Evolutionary conservation across 805 yeast species (phyloP).

Genomic region (Dipodascus albidus): DNA sequence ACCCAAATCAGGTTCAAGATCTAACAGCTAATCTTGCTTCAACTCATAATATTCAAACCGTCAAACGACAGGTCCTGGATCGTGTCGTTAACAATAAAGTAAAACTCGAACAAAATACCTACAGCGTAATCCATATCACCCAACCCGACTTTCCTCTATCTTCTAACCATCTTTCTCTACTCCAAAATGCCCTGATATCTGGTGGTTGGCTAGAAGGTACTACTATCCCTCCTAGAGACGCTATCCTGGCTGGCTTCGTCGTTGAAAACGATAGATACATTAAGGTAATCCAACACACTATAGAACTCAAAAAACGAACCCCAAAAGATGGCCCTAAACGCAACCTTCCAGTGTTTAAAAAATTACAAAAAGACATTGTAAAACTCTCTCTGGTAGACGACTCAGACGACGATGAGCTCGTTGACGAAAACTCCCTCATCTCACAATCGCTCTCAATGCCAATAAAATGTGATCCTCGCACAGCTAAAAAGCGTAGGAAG

Average conservation of each 20-base stretch:
- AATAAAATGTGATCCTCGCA: constrained; percentile 40
- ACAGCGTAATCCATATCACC: constrained; percentile 20
- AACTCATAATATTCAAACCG: not conserved
- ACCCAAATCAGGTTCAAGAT: not conserved
- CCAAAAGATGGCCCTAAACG: constrained; percentile 4
- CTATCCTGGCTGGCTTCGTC: constrained; percentile 55
- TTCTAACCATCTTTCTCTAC: constrained; percentile 16
- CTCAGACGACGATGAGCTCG: constrained; percentile 35
- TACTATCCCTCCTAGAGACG: constrained; percentile 33
- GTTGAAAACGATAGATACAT: constrained; percentile 38
- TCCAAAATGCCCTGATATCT: constrained; percentile 20
- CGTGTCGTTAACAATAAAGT: constrained; percentile 25
- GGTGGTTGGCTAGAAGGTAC: constrained; percentile 25
- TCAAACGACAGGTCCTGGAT: constrained; percentile 26
- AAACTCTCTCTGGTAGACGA: constrained; percentile 30
- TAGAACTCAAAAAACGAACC: constrained; percentile 8
- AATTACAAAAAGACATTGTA: constrained; percentile 26
- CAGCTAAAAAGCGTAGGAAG: constrained; percentile 54
- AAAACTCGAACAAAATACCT: constrained; percentile 19
- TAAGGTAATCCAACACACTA: constrained; percentile 32
- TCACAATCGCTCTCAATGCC: constrained; percentile 26
- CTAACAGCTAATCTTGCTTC: not conserved
- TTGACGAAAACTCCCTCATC: constrained; percentile 48
- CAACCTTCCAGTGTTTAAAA: constrained; percentile 17
- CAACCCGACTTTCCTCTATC: constrained; percentile 17